Conservation (phyloP, 495 filamentous ascomycete species). For the Penicillium soppii region DNA sequence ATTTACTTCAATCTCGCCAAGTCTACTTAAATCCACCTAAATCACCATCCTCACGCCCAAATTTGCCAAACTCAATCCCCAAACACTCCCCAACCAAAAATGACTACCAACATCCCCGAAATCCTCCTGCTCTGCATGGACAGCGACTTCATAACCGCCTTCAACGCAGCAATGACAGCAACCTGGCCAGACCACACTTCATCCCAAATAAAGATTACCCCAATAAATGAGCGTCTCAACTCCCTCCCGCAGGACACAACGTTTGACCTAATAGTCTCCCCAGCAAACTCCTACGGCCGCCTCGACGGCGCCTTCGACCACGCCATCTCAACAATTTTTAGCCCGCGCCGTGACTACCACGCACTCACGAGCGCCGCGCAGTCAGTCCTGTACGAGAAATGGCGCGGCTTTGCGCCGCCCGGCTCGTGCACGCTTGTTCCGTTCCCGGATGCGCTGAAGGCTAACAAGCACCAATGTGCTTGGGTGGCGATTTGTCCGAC, state of each 20-base stretch:
- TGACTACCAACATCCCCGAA: slow-evolving; percentile 36
- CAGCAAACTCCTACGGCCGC: slow-evolving; percentile 52
- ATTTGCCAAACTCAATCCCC: background rate
- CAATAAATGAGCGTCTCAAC: slow-evolving; percentile 36
- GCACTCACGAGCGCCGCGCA: slow-evolving; percentile 45
- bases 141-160: slow-evolving; percentile 26
- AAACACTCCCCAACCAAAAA: slow-evolving; percentile 2
- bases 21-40: background rate
- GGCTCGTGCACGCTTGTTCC: slow-evolving; percentile 47
- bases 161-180: slow-evolving; percentile 20
- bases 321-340: slow-evolving; percentile 49
- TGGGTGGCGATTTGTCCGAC: slow-evolving; percentile 53
- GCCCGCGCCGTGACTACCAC: slow-evolving; percentile 41
- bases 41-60: too few relatives aligned
- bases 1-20: too few relatives aligned
- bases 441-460: slow-evolving; percentile 30
- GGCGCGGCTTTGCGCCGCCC: slow-evolving; percentile 48
- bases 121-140: slow-evolving; percentile 42
- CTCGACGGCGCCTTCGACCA: slow-evolving; percentile 55
- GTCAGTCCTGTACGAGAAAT: slow-evolving; percentile 41
- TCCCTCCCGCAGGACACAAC: slow-evolving; percentile 21
- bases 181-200: slow-evolving; percentile 19
- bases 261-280: slow-evolving; percentile 51
- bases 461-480: slow-evolving; percentile 35
- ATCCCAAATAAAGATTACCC: slow-evolving; percentile 25